Evolutionary conservation across 2,329 filamentous ascomycete species (phyloP).

Genomic region (Colletotrichum horii): DNA sequence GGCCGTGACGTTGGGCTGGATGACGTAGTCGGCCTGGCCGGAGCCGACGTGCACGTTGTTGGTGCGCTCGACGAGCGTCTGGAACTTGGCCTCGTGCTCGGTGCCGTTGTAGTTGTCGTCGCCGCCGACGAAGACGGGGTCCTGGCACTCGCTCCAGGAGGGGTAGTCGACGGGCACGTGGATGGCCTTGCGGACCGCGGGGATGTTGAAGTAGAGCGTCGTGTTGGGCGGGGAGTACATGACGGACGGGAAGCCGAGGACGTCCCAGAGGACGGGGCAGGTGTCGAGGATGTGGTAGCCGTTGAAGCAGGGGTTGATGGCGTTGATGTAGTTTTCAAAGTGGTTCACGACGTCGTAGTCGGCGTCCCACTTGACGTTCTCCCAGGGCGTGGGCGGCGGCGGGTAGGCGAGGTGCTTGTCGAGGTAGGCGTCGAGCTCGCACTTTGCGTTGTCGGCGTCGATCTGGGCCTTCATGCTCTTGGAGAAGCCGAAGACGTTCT

Average conservation of each 20-base stretch:
- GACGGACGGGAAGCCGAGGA: constrained; percentile 69
- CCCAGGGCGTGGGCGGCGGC: constrained; percentile 55
- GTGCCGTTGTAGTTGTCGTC: constrained; percentile 3
- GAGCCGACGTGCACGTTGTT: constrained; percentile 77
- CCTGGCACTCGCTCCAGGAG: constrained; percentile 1
- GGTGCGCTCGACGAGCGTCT: constrained; percentile 41
- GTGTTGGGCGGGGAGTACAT: constrained; percentile 63
- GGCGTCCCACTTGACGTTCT: constrained; percentile 45
- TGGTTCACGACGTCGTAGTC: constrained; percentile 62
- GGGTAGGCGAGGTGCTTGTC: constrained; percentile 71
- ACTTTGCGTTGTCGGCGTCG: constrained; percentile 56
- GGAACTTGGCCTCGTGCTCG: constrained; percentile 47
- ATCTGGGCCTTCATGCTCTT: constrained; percentile 59
- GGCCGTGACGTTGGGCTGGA: constrained; percentile 72
- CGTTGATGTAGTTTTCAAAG: constrained; percentile 56
- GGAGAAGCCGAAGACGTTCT: constrained; percentile 67
- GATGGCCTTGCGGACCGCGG: constrained; percentile 71
- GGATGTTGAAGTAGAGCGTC: constrained; percentile 75
- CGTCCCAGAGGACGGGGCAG: constrained; percentile 74
- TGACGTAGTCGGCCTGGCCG: constrained; percentile 71
- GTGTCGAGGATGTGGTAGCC: constrained; percentile 75
- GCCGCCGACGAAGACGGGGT: neutral
- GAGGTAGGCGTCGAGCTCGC: constrained; percentile 67
- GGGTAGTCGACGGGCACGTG: constrained; percentile 57
- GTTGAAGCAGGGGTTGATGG: constrained; percentile 80